These are phyloP conservation scores for Penstemon eatonii DNA, from an alignment of 257 asterid species.

Conservation along the genomic window DNA sequence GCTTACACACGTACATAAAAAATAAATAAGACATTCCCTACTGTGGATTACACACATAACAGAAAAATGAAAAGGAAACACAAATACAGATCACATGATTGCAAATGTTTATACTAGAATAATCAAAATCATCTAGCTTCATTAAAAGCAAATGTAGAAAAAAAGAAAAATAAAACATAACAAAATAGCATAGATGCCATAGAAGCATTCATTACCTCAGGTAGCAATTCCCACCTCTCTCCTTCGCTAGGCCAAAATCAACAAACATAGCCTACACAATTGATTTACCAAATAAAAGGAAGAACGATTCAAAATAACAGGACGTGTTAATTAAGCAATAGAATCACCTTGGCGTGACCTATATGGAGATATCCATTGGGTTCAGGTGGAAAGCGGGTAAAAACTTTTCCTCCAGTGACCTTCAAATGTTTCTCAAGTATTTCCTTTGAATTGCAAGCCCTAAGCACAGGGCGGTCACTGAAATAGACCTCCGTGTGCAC, in stretches of 20 bases:
- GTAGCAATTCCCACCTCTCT: constrained; percentile 92
- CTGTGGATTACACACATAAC: background rate
- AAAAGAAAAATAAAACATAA: background rate
- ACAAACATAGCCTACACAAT: constrained; percentile 93
- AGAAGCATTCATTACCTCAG: constrained; percentile 59
- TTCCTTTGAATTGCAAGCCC: constrained; percentile 83
- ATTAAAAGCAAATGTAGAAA: background rate
- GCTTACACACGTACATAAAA: background rate
- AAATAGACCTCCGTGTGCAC: constrained; percentile 93
- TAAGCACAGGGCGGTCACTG: constrained; percentile 80
- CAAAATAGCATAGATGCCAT: background rate
- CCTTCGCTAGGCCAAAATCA: constrained; percentile 95
- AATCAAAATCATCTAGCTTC: background rate
- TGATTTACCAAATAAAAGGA: constrained; percentile 8
- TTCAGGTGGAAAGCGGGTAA: constrained; percentile 97
- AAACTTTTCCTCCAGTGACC: constrained; percentile 72
- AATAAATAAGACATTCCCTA: background rate
- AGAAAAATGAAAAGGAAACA: background rate
- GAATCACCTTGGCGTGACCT: constrained; percentile 92
- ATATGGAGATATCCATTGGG: constrained; percentile 97
- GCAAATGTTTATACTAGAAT: background rate
- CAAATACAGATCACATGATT: background rate
- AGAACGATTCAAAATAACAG: constrained; percentile 3
- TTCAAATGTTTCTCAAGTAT: constrained; percentile 78
- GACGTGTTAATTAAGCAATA: constrained; percentile 20